These are phyloP conservation scores for Naganishia friedmannii DNA, from an alignment of 768 basidiomycete species.

Conservation along the genomic window DNA sequence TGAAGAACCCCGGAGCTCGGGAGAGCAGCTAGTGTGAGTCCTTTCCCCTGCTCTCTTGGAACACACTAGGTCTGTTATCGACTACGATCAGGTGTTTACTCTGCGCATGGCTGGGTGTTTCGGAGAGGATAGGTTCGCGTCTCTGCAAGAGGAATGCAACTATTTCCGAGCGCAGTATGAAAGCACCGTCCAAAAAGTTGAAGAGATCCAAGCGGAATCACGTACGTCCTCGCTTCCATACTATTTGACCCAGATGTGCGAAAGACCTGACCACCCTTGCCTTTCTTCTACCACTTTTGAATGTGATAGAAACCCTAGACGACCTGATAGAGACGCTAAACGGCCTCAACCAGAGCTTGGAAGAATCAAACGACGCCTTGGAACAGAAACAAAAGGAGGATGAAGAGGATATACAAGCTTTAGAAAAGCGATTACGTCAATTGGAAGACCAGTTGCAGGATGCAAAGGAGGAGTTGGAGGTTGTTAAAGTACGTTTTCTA, in stretches of 20 bases:
- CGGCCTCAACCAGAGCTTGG: conserved; percentile 18
- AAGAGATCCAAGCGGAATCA: conserved; percentile 24
- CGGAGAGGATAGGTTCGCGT: background rate
- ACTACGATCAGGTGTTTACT: no score
- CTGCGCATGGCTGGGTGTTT: no score
- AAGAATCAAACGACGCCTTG: conserved; percentile 17
- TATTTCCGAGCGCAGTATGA: conserved; percentile 16
- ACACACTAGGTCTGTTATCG: background rate
- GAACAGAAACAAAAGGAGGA: conserved; percentile 21
- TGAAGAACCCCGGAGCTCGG: background rate
- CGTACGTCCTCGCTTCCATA: background rate
- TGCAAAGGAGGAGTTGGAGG: background rate
- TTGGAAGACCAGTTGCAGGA: conserved; percentile 1
- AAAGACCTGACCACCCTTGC: background rate
- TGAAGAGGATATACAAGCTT: background rate
- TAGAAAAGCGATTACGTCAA: background rate
- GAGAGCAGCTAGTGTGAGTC: conserved; percentile 11
- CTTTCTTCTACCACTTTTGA: no score
- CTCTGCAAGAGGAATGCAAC: conserved; percentile 14
- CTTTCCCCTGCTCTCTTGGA: background rate
- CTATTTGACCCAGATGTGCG: no score
- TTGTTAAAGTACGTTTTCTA: conserved; percentile 5
- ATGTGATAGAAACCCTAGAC: conserved; percentile 5
- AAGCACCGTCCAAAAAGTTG: conserved; percentile 14
- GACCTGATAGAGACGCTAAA: conserved; percentile 16